phyloP scores from a whole-genome alignment of 2,329 filamentous ascomycete species.

The Sordariomycetes sp. region DNA sequence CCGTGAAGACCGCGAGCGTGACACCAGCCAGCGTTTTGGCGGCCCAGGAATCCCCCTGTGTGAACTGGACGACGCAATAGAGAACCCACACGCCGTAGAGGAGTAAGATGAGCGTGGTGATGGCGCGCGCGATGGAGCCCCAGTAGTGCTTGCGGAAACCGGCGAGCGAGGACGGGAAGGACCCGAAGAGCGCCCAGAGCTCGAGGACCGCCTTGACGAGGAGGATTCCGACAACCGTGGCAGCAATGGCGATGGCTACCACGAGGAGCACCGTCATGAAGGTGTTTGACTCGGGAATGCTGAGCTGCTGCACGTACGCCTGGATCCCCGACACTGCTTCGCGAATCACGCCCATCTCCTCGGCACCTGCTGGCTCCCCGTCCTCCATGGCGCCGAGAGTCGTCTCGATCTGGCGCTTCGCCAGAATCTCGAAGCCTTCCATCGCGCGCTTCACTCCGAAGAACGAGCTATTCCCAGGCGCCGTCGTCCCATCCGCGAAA shows the following conservation, averaged over 20 bases:
- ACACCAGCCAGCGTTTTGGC: conserved; percentile 75
- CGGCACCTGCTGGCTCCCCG: conserved; percentile 11
- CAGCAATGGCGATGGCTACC: conserved; percentile 76
- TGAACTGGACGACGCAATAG: conserved; percentile 95
- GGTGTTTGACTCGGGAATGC: conserved; percentile 78
- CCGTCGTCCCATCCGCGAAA: conserved; percentile 49
- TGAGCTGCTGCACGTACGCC: conserved; percentile 72
- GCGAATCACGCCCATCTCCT: conserved; percentile 22
- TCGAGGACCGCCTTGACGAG: conserved; percentile 88
- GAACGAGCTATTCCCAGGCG: conserved; percentile 24
- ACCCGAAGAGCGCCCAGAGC: conserved; percentile 80
- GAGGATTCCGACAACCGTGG: conserved; percentile 76
- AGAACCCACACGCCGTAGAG: conserved; percentile 93
- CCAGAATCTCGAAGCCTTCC: conserved; percentile 32
- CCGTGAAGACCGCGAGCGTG: conserved; percentile 73
- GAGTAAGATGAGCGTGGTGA: conserved; percentile 81
- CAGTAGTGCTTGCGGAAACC: conserved; percentile 95
- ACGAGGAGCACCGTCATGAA: conserved; percentile 93
- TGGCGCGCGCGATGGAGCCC: conserved; percentile 79
- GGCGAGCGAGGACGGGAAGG: conserved; percentile 66
- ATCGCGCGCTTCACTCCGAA: conserved; percentile 45
- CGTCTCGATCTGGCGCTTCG: conserved; percentile 40
- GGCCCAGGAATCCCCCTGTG: conserved; percentile 85
- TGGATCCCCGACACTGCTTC: conserved; percentile 63
- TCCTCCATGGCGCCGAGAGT: conserved; percentile 22